Evolutionary conservation across 192 early-diverging fungal species (phyloP).

Genomic region (Coemansia sp.): DNA sequence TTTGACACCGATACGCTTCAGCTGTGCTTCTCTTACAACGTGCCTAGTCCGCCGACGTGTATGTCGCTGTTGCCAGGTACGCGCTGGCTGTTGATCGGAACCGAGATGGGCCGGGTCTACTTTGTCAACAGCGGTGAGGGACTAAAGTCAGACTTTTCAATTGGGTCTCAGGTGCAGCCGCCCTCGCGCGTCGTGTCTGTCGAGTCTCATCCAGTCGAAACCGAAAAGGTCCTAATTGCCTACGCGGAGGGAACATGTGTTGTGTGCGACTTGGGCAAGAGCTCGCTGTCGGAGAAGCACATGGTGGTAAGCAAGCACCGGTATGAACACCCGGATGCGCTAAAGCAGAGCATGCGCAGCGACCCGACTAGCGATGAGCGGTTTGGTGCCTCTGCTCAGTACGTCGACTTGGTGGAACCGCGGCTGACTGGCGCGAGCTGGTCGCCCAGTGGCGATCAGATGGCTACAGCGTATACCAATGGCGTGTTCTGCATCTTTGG

Average conservation of each 20-base stretch:
- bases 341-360: not conserved
- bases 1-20: constrained; percentile 37
- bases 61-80: constrained; percentile 36
- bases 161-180: constrained; percentile 25
- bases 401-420: not conserved
- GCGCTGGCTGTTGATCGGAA: constrained; percentile 47
- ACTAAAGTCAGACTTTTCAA: constrained; percentile 48
- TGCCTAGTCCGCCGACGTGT: constrained; percentile 39
- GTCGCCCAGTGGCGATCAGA: constrained; percentile 36
- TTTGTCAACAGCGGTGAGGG: constrained; percentile 46
- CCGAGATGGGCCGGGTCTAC: constrained; percentile 44
- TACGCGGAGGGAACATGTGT: constrained; percentile 38
- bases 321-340: constrained; percentile 23
- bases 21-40: constrained; percentile 32
- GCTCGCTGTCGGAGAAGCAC: constrained; percentile 20
- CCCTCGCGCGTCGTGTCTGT: constrained; percentile 28
- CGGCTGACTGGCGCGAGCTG: constrained; percentile 34
- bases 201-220: constrained; percentile 37
- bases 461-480: constrained; percentile 34
- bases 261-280: constrained; percentile 44
- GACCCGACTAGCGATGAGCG: not conserved
- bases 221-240: constrained; percentile 43
- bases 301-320: constrained; percentile 29
- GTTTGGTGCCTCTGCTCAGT: not conserved
- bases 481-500: constrained; percentile 44